A percentile compares a stretch with the other conserved stretches of the same genome.
These are phyloP conservation scores for Solanum etuberosum DNA, from an alignment of 257 asterid species.

Conservation along the genomic window DNA sequence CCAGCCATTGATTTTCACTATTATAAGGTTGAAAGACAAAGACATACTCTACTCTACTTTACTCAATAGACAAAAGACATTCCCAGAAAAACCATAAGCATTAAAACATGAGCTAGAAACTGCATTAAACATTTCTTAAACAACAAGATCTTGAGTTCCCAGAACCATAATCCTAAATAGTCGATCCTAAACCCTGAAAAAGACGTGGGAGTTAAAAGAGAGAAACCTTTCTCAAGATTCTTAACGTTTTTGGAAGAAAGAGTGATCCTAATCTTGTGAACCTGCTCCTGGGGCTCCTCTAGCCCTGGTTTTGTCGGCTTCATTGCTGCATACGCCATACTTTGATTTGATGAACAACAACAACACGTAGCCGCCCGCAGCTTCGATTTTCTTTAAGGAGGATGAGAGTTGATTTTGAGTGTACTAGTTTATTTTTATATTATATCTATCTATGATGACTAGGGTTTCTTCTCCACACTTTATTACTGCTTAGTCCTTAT, in stretches of 20 bases:
- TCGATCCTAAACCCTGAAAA: neutral
- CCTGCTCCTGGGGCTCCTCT: slow-evolving; percentile 33
- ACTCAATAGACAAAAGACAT: neutral
- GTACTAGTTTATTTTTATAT: no score
- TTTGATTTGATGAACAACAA: neutral
- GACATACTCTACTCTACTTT: neutral
- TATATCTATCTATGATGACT: no score
- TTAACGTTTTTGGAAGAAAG: slow-evolving; percentile 16
- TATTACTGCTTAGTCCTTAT: neutral
- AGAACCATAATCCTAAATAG: neutral
- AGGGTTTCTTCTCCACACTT: neutral
- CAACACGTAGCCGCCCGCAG: neutral
- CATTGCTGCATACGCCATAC: slow-evolving; percentile 32
- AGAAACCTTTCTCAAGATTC: slow-evolving; percentile 55
- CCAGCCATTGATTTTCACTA: neutral
- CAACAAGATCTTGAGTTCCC: neutral
- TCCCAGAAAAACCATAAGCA: neutral
- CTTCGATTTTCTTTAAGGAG: neutral
- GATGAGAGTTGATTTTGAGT: no score
- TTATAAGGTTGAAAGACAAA: neutral
- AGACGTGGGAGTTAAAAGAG: neutral
- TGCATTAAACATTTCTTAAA: neutral
- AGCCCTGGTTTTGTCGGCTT: slow-evolving; percentile 45
- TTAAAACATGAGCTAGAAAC: neutral
- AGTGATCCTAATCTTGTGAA: slow-evolving; percentile 50